phyloP scores from a whole-genome alignment of 768 basidiomycete genomes.

The Auriscalpium microsporum region DNA sequence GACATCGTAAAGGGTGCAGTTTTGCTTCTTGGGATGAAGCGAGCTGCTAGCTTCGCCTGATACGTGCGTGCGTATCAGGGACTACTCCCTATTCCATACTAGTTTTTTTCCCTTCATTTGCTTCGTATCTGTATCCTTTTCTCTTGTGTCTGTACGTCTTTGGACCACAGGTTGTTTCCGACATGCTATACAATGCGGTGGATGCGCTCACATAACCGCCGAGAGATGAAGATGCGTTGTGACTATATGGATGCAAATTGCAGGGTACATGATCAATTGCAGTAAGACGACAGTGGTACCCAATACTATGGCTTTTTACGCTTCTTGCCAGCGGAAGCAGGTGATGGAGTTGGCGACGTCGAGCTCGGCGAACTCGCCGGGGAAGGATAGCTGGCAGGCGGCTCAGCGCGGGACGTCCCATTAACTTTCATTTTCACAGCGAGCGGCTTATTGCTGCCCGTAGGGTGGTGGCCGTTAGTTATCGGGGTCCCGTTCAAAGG shows the following conservation, averaged over 20 bases:
- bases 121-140: background rate
- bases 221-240: background rate
- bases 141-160: background rate
- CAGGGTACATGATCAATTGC: background rate
- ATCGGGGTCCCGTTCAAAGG: slow-evolving; percentile 1
- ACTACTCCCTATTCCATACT: background rate
- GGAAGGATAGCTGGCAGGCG: background rate
- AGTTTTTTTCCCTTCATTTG: background rate
- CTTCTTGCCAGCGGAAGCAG: slow-evolving; percentile 39
- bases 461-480: slow-evolving; percentile 2
- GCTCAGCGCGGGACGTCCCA: background rate
- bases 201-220: no score
- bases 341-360: slow-evolving; percentile 10
- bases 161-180: background rate
- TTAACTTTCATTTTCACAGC: slow-evolving; percentile 3
- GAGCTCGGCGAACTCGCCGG: slow-evolving; percentile 1
- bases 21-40: slow-evolving; percentile 22
- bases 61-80: background rate
- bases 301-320: slow-evolving; percentile 35
- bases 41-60: slow-evolving; percentile 4
- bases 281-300: background rate
- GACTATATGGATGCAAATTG: background rate
- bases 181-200: background rate
- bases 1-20: slow-evolving; percentile 24
- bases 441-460: slow-evolving; percentile 4